phyloP scores from a whole-genome alignment of 1,139 yeast genomes.

The Taphrina deformans region DNA sequence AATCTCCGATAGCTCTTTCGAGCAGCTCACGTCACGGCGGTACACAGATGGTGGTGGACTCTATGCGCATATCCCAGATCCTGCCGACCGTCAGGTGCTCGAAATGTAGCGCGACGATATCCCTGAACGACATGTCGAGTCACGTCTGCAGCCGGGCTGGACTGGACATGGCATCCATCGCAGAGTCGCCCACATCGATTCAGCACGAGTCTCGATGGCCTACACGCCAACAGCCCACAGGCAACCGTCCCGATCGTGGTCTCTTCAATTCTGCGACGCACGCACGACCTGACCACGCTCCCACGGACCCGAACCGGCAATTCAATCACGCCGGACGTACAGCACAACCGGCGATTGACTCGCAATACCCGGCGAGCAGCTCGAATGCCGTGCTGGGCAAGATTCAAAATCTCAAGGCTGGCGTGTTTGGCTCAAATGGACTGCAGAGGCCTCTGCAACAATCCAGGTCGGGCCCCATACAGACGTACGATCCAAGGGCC shows the following conservation, averaged over 20 bases:
- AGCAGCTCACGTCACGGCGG: neutral
- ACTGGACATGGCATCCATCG: constrained; percentile 4
- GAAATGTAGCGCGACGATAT: constrained; percentile 16
- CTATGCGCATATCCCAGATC: constrained; percentile 26
- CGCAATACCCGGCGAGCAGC: neutral
- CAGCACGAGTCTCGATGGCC: neutral
- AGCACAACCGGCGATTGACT: neutral
- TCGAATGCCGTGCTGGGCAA: constrained; percentile 24
- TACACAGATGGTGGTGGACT: constrained; percentile 12
- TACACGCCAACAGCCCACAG: neutral
- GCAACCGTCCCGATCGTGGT: neutral
- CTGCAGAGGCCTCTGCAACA: constrained; percentile 2
- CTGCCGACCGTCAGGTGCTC: constrained; percentile 29
- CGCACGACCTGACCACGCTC: neutral
- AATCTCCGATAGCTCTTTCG: neutral
- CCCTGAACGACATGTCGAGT: constrained; percentile 18
- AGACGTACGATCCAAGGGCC: constrained; percentile 25
- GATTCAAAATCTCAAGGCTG: constrained; percentile 6
- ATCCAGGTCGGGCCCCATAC: constrained; percentile 14
- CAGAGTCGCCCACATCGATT: neutral
- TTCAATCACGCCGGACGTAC: neutral
- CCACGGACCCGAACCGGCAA: neutral
- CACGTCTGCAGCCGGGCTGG: constrained; percentile 8
- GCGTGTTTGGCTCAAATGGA: constrained; percentile 14
- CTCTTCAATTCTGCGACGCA: neutral